Evolutionary conservation across 306 rosid species (phyloP), one percentile per base, ranked within the genome.

Genomic region (Rubus parviflorus): DNA sequence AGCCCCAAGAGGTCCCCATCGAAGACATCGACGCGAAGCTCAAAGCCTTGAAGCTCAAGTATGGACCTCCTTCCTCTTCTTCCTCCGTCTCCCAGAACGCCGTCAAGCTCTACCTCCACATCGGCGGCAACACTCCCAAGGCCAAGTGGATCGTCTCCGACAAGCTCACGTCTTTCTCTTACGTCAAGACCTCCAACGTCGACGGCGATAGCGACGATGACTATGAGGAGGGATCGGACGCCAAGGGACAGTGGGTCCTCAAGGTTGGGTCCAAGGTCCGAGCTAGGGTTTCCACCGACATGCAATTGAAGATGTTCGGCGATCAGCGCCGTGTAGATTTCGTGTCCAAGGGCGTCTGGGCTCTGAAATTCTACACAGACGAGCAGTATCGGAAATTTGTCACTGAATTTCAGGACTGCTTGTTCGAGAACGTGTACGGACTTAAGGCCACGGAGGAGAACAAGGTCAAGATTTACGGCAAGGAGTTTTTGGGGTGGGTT

Each of bases 231-330:
- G 61, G 54, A 0, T 48, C 76, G 38, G 76, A 40, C 72, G 72
- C 83, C 0, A 52, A 73, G 57, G 84, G 80, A 0, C 61, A 68
- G 53, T 90, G 97, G 96, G 47, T 83, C 12, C 85, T 92, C 72
- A 90, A 85, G 54, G 89, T 90, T 1, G 94, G 89, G 12, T 79
- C 89, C 35, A 94, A 94, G 87, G 88, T 94, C 25, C 81, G 87
- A 25, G 90, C 85, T 77, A 87, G 86, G 91, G 94, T 94, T 85
- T 87, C 91, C 19, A 57, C 92, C 8, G 97, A 94, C 22, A 52
- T 94, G 85, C 98, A 92, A 84, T 84, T 92, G 91, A 94, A 94
- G 90, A 84, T 90, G 93, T 90, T 94, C 23, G 97, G 87, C 20
- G 96, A 92, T 58, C 96, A 90, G 76, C 88, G 93, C 16, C 91